Evolutionary conservation across 106 monocot genomes (phyloP).

Genomic region (Gastrodia elata): DNA sequence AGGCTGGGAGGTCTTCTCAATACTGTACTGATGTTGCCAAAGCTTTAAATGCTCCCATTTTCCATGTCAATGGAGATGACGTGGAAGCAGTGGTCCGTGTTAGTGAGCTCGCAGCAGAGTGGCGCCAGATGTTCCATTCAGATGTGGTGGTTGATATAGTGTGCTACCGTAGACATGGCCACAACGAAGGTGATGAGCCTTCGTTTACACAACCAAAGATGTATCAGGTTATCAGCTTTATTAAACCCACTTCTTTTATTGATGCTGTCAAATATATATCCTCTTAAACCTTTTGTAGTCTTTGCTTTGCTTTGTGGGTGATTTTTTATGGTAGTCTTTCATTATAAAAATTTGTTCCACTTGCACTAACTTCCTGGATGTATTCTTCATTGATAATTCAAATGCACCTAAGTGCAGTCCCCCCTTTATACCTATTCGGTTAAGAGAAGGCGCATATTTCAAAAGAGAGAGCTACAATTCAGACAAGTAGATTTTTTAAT

Average conservation of each 20-base stretch:
- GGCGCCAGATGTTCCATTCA: conserved; percentile 89
- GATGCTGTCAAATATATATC: background rate
- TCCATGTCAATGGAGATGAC: conserved; percentile 98
- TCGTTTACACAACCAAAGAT: conserved; percentile 92
- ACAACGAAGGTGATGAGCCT: conserved; percentile 96
- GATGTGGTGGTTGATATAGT: conserved; percentile 90
- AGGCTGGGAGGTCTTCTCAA: conserved; percentile 68
- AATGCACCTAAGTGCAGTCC: too few species aligned
- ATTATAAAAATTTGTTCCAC: background rate
- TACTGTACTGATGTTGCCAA: conserved; percentile 98
- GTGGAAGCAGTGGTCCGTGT: conserved; percentile 89
- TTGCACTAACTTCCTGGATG: background rate
- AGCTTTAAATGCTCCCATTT: conserved; percentile 76
- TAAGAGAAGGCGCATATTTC: too few species aligned
- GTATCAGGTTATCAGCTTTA: conserved; percentile 57
- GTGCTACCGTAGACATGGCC: conserved; percentile 88
- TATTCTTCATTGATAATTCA: background rate
- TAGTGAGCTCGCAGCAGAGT: conserved; percentile 89
- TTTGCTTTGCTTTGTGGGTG: conserved; percentile 1
- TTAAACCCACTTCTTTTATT: background rate
- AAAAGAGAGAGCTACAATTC: too few species aligned
- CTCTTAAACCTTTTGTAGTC: background rate
- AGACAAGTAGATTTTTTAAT: too few species aligned
- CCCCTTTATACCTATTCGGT: too few species aligned
- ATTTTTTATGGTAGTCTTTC: background rate